Evolutionary conservation across 73 alveolate species (phyloP).

Genomic region (Paramecium sexaurelia): DNA sequence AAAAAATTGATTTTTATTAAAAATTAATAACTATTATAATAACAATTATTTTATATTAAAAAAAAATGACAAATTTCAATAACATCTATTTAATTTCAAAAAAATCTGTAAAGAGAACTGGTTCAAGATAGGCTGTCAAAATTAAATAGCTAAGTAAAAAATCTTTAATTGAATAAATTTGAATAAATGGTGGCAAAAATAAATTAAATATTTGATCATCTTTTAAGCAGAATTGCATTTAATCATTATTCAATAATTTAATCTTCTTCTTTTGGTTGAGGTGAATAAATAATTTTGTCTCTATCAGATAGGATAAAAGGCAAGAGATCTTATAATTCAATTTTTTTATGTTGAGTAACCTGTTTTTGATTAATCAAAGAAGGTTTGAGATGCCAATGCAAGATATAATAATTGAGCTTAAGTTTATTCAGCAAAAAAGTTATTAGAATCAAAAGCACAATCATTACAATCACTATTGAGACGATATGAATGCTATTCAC

Average conservation of each 20-base stretch:
- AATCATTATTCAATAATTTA: constrained; percentile 7
- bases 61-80: no score
- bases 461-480: neutral
- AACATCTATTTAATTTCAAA: no score
- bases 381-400: neutral
- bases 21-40: no score
- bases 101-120: no score
- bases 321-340: neutral
- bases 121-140: neutral
- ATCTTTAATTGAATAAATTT: neutral
- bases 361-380: neutral
- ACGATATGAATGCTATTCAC: neutral
- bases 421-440: neutral
- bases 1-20: no score
- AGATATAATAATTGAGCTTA: neutral
- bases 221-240: neutral
- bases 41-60: no score
- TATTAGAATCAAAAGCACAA: neutral
- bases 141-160: neutral
- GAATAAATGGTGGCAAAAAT: neutral
- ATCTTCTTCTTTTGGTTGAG: neutral
- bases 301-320: neutral
- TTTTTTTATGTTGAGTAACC: neutral
- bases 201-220: neutral
- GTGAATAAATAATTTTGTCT: neutral